Evolutionary conservation across 2,329 filamentous ascomycete genomes (phyloP), one percentile per base, ranked within the genome.

Genomic region (Fonsecaea multimorphosa): DNA sequence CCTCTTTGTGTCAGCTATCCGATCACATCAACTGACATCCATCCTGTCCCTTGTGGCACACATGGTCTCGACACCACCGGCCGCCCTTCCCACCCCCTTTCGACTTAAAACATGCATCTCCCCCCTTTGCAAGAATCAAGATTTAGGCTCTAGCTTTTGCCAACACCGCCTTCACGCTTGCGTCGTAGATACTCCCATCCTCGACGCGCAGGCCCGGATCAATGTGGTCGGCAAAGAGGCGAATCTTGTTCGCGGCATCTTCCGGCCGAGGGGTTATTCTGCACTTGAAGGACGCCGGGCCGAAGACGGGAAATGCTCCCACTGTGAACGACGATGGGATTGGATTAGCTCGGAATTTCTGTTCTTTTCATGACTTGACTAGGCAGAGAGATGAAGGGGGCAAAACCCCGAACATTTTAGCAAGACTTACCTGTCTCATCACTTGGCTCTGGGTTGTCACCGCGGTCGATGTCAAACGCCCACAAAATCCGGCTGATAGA

Each of bases 401-500:
- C 16, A 31, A 19, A 3, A 7, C 29, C 3, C 29, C 16, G n/a
- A 40, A 40, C 14, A 38, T 7, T 40, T 3, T n/a, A 27, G 16
- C 22, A 29, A 7, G 2, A 61, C 59, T 40, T 32, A 61, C 59
- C 38, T n/a, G 12, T 31, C 27, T 58, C 32, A 31, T 61, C 32
- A 40, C 32, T 51, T 31, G 59, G 59, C 4, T 34, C n/a, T n/a
- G 59, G 59, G 24, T 44, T 32, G 16, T 34, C 31, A 9, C 52
- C 44, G 24, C 58, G 60, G 7, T 22, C 12, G 24, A 70, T 59
- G 27, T 65, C 53, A 54, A 70, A 70, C 2, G 22, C 63, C 24
- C 51, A 55, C 11, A 70, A 58, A 80, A 87, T 84, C 29, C 85
- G 76, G 0, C 83, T 81, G 64, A 87, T 84, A 22, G 84, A 85